phyloP scores from a whole-genome alignment of 495 filamentous ascomycete species.

The Penicillium dipodomyicola region DNA sequence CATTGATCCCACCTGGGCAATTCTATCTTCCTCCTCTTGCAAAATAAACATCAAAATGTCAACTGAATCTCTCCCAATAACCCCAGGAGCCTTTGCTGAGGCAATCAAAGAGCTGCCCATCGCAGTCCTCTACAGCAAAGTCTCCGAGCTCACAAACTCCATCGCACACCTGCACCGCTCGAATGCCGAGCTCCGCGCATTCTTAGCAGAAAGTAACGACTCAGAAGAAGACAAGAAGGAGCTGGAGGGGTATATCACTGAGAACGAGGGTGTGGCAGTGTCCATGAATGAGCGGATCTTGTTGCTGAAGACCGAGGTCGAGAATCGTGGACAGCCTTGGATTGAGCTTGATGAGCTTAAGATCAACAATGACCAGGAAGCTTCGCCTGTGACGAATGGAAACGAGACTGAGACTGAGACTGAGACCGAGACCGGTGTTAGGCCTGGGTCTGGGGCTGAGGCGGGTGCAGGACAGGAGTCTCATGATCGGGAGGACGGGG shows the following conservation, averaged over 20 bases:
- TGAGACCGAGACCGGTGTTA: constrained; percentile 28
- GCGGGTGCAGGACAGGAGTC: constrained; percentile 5
- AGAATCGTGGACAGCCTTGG: constrained; percentile 71
- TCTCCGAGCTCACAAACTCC: constrained; percentile 75
- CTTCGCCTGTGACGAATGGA: constrained; percentile 26
- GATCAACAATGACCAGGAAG: constrained; percentile 17
- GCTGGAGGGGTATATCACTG: constrained; percentile 44
- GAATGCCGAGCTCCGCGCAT: constrained; percentile 68
- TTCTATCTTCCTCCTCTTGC: not conserved
- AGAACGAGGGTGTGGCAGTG: constrained; percentile 72
- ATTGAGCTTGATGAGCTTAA: constrained; percentile 47
- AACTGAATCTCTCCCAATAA: constrained; percentile 36
- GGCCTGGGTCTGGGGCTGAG: constrained; percentile 22
- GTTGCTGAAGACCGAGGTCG: constrained; percentile 70
- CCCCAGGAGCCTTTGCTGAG: constrained; percentile 51
- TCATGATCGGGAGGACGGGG: constrained; percentile 44
- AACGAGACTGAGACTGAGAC: constrained; percentile 17
- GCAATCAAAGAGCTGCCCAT: constrained; percentile 73
- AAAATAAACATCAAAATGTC: constrained; percentile 32
- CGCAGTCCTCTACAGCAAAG: constrained; percentile 71
- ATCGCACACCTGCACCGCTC: constrained; percentile 78
- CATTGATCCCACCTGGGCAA: not conserved
- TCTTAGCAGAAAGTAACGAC: constrained; percentile 48
- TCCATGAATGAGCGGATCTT: constrained; percentile 71
- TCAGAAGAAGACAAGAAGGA: constrained; percentile 64